These are phyloP conservation scores for Papilionanthe hybrid DNA, from an alignment of 116 monocot genomes.

Conservation along the genomic window DNA sequence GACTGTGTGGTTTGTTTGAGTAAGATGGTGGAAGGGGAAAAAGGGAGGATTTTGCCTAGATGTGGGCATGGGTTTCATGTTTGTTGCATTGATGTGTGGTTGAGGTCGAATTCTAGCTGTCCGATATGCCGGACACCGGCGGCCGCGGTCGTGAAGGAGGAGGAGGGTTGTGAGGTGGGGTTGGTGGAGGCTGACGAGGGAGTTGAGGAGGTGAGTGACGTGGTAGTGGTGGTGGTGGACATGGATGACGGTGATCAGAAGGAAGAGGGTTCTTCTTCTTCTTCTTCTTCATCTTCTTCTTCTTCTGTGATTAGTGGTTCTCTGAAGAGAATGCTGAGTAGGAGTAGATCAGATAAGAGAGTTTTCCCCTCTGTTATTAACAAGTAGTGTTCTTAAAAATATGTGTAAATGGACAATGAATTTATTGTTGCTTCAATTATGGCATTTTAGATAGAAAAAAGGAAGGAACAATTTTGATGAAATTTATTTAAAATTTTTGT, in stretches of 20 bases:
- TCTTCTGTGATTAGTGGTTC: constrained; percentile 13
- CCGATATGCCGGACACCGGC: constrained; percentile 31
- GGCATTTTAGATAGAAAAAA: no score
- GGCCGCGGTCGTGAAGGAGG: not conserved
- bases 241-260: not conserved
- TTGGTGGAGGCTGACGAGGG: not conserved
- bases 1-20: constrained; percentile 41
- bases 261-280: not conserved
- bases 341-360: constrained; percentile 28
- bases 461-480: no score
- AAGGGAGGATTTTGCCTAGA: constrained; percentile 20
- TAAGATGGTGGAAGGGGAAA: constrained; percentile 36
- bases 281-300: not conserved
- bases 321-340: constrained; percentile 25
- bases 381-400: no score
- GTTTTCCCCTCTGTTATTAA: constrained; percentile 14
- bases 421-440: no score
- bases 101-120: constrained; percentile 28
- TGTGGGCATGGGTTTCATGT: constrained; percentile 42
- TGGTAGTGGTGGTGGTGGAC: not conserved
- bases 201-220: not conserved
- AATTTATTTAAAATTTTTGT: no score
- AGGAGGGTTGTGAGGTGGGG: not conserved
- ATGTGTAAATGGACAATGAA: no score
- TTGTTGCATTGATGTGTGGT: constrained; percentile 40